Base-by-base conservation (phyloP, 805 yeast genomes). In the Suhomyces canberraensis region DNA sequence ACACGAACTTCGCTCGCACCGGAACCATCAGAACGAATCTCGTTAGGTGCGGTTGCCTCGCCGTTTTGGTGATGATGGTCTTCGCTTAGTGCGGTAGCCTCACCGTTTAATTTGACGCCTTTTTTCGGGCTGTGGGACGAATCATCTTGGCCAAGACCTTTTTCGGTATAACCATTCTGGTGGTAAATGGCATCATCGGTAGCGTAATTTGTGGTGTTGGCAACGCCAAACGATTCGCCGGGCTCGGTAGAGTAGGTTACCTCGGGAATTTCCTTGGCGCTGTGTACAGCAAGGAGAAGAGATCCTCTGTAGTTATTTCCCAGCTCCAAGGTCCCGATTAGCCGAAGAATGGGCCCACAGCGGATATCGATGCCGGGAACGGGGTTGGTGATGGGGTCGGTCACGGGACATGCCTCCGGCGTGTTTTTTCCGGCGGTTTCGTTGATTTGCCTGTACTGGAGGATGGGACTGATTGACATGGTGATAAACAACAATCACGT, bases 331-430 rank as follows among this genome's bases (percentile, higher is more conserved):
- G 83, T 76, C 5, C 83, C 89, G 40, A 78, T 62, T 32, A 82
- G 73, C 39, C 93, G 69, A 33, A 90, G 60, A 20, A 81, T 65
- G 0, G 98, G 98, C 2, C 98, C 98, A 54, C 86, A 80, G 33
- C 70, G 63, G 15, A 81, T 65, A 26, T 73, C 70, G n/a, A 69
- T 37, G 6, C 58, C 60, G n/a, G 50, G 58, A 22, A 21, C 13
- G 11, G 26, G 26, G n/a, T n/a, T n/a, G 9, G 22, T 9, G 22
- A 58, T 36, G 11, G 52, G 51, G 8, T 50, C 54, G 2, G 50
- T 48, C 8, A 39, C 41, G 2, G 73, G 73, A 29, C 53, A 44
- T 20, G 45, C 36, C 11, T 51, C 51, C 13, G 72, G 71, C 4
- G 57, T 57, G 16, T 49, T 35, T 4, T 31, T 41, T 13, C 45